phyloP scores from a whole-genome alignment of 805 yeast genomes.

The Candida odintsovae region DNA sequence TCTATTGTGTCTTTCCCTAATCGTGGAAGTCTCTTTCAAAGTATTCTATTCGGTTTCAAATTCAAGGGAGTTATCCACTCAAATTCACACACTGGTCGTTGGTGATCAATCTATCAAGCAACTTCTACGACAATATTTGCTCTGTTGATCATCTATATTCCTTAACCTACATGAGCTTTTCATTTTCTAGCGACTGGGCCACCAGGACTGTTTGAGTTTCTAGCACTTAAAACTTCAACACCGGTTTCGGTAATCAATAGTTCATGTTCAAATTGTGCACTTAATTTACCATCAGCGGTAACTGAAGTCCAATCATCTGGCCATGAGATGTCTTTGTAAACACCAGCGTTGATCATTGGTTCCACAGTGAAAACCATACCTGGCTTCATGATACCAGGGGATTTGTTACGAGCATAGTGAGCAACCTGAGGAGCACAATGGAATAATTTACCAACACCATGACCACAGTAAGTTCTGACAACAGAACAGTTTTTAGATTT shows the following conservation, averaged over 20 bases:
- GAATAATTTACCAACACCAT: conserved; percentile 82
- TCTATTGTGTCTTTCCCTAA: no score
- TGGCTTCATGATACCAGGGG: conserved; percentile 88
- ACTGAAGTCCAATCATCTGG: conserved; percentile 97
- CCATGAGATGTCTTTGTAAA: conserved; percentile 79
- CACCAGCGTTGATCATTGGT: conserved; percentile 91
- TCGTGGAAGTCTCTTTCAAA: no score
- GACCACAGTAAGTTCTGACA: conserved; percentile 89
- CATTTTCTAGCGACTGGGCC: conserved; percentile 62
- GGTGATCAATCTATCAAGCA: no score
- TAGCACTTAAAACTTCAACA: conserved; percentile 81
- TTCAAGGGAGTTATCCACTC: no score
- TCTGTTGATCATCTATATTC: not conserved
- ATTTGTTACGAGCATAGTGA: conserved; percentile 90
- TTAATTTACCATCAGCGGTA: conserved; percentile 82
- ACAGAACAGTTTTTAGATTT: conserved; percentile 73
- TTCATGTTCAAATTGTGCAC: conserved; percentile 96
- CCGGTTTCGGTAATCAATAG: conserved; percentile 90
- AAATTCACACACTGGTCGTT: no score
- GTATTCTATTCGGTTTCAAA: no score
- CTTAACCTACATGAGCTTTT: not conserved
- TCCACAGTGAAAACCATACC: conserved; percentile 97
- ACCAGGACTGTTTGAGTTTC: conserved; percentile 81
- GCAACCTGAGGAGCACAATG: conserved; percentile 92
- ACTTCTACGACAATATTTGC: not conserved